Conservation (phyloP, 1,284 basidiomycete genomes). For the Neotropicomus parvogracilis region DNA sequence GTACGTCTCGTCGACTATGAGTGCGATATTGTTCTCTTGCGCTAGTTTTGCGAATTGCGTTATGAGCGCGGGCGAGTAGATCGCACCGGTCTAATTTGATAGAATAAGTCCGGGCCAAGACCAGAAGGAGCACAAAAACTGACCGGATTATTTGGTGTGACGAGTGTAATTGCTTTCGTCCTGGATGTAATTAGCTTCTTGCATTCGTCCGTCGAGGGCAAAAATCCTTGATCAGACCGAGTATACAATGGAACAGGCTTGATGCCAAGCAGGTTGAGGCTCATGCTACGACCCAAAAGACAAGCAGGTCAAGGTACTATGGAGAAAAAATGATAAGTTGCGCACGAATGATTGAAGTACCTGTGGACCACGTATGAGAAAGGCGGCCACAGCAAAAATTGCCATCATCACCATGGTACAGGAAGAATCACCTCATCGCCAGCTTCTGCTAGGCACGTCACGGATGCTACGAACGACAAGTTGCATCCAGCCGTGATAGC, state of each 20-base stretch:
- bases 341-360: conserved; percentile 77
- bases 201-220: conserved; percentile 52
- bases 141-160: conserved; percentile 75
- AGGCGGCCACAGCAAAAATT: neutral
- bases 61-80: conserved; percentile 63
- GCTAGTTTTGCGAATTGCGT: conserved; percentile 65
- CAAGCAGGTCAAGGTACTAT: neutral
- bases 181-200: conserved; percentile 50
- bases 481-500: conserved; percentile 68
- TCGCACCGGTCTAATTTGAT: conserved; percentile 65
- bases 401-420: conserved; percentile 60
- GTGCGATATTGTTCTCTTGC: conserved; percentile 52
- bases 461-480: conserved; percentile 63
- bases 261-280: conserved; percentile 63
- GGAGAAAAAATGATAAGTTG: conserved; percentile 6
- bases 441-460: conserved; percentile 64
- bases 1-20: conserved; percentile 90
- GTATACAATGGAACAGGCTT: conserved; percentile 62
- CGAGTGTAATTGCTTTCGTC: conserved; percentile 70
- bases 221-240: conserved; percentile 52
- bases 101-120: conserved; percentile 1
- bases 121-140: conserved; percentile 18
- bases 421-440: conserved; percentile 80
- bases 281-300: conserved; percentile 54
- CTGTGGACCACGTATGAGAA: conserved; percentile 33